Evolutionary conservation across 2,329 filamentous ascomycete species (phyloP), one percentile per base, ranked within the genome.

Genomic region (Fusarium miscanthi): DNA sequence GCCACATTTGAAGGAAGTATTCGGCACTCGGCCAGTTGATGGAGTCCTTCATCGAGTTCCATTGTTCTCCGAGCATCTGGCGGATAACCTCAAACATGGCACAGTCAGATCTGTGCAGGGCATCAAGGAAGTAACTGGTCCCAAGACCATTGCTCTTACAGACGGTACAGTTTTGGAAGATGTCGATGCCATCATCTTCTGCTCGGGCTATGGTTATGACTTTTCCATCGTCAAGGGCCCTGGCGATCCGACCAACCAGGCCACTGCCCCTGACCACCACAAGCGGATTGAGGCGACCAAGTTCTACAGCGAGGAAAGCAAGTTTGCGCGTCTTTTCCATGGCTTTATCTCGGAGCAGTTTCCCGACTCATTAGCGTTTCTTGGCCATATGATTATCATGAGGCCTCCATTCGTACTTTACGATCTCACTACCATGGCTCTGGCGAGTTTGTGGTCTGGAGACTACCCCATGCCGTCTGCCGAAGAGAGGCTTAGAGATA

Each of bases 131-230:
- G 69, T 81, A 3, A 72, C 75, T 1, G 80, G 80, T 0, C 77
- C 80, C 3, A 76, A 72, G 45, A 74, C 78, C 1, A 74, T 81
- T 6, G 43, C 58, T 21, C 65, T 81, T 16, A 77, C 77, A 8
- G 76, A 81, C 41, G 80, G 78, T 10, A 74, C 62, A n/a, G 70
- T 77, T 9, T 45, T 82, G 31, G 74, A 79, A 13, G 78, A 81
- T 25, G 71, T 81, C 7, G 80, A 82, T 52, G 76, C 77, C 60
- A 78, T 82, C 52, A 72, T 82, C 46, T 72, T 78, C 61, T 81
- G 79, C 64, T 77, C 79, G 2, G 80, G 80, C 3, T 82, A 81
- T 45, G 61, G 72, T n/a, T 74, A 77, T 43, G 76, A 79, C 57
- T 73, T 80, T 46, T 78, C 79, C 10, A 45, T 79, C 1, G 58